These are phyloP conservation scores for Psilocybe mexicana DNA, from an alignment of 1,284 basidiomycete species.

Conservation along the genomic window DNA sequence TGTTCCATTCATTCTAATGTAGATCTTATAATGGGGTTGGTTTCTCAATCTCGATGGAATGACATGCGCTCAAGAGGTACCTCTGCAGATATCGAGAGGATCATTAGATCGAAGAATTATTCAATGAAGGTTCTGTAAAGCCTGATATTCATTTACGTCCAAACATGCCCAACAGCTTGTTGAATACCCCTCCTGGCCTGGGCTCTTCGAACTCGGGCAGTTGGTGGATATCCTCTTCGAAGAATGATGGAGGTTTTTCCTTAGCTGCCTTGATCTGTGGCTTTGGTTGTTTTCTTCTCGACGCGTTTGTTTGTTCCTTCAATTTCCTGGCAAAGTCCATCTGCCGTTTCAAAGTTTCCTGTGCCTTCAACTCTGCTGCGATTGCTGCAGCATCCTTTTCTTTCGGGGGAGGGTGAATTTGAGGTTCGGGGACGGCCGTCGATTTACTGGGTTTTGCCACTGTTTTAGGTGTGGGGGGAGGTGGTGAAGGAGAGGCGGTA, in stretches of 20 bases:
- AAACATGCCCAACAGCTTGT: constrained; percentile 4
- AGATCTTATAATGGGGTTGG: too few species aligned
- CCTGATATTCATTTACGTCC: neutral
- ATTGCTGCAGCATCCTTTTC: neutral
- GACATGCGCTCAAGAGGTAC: too few species aligned
- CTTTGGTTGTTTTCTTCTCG: constrained; percentile 11
- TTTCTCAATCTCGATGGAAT: too few species aligned
- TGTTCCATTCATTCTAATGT: too few species aligned
- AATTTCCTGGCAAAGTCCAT: constrained; percentile 12
- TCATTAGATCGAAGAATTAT: too few species aligned
- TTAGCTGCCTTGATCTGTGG: neutral
- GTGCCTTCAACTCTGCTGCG: constrained; percentile 3
- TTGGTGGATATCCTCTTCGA: neutral
- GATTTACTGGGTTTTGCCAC: neutral
- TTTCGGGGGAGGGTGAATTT: neutral
- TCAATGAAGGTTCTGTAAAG: too few species aligned
- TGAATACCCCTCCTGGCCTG: neutral
- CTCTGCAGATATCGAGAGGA: too few species aligned
- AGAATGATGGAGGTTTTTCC: neutral
- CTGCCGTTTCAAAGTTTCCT: constrained; percentile 12
- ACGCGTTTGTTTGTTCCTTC: neutral
- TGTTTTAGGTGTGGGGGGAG: neutral
- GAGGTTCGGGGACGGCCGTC: neutral
- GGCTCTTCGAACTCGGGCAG: neutral
- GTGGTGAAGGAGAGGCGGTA: neutral